phyloP scores from a whole-genome alignment of 176 grass and related monocot species.

The Pontederia crassipes region DNA sequence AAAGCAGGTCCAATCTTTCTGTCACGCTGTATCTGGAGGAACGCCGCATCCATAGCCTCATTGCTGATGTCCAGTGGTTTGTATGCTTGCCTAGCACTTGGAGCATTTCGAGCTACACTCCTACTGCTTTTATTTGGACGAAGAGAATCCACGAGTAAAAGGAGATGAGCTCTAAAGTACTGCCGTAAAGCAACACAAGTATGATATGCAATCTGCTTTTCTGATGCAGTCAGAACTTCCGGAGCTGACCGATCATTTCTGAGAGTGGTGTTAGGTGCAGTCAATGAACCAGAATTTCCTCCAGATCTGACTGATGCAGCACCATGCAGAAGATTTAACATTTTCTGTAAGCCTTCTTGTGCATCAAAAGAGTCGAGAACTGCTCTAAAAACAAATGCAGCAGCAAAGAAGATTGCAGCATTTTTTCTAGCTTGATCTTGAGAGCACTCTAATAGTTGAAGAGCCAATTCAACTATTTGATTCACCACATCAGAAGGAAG shows the following conservation, averaged over 20 bases:
- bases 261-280: conserved; percentile 42
- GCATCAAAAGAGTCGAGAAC: conserved; percentile 86
- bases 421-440: conserved; percentile 88
- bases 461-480: conserved; percentile 75
- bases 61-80: conserved; percentile 89
- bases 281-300: conserved; percentile 44
- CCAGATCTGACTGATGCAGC: conserved; percentile 76
- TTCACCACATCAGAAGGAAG: conserved; percentile 57
- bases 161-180: conserved; percentile 89
- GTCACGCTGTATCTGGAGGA: conserved; percentile 85
- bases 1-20: conserved; percentile 87
- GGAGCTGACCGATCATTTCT: conserved; percentile 40
- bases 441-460: conserved; percentile 77
- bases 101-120: conserved; percentile 59
- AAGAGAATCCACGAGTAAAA: conserved; percentile 86
- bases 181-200: conserved; percentile 85
- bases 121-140: conserved; percentile 79
- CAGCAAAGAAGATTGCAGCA: conserved; percentile 77
- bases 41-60: conserved; percentile 88
- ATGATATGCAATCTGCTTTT: conserved; percentile 98
- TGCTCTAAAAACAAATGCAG: conserved; percentile 96
- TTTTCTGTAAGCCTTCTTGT: conserved; percentile 70
- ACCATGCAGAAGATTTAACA: conserved; percentile 65
- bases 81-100: conserved; percentile 69
- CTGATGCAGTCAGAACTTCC: conserved; percentile 69